phyloP scores from a whole-genome alignment of 768 basidiomycete species.

The Leucosporidium yakuticum region DNA sequence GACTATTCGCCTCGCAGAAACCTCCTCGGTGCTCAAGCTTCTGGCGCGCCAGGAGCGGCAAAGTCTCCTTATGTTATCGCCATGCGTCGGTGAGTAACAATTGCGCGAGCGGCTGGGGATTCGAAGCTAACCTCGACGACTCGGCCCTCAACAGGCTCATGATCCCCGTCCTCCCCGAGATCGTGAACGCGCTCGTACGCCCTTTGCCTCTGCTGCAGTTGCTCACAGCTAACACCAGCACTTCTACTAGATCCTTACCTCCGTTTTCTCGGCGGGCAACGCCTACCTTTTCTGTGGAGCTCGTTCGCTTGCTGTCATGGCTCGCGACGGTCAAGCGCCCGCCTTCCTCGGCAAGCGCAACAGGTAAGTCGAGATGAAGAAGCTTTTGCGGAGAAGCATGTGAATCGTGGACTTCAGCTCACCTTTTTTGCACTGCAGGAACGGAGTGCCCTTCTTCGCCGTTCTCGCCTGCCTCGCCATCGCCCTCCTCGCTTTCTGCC shows the following conservation, averaged over 20 bases:
- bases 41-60: background rate
- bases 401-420: background rate
- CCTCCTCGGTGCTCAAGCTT: background rate
- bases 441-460: conserved; percentile 41
- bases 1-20: background rate
- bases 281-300: conserved; percentile 38
- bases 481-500: conserved; percentile 45
- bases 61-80: conserved; percentile 73
- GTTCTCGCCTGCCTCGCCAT: conserved; percentile 46
- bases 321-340: conserved; percentile 40
- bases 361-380: too few relatives aligned
- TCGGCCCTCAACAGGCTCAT: background rate
- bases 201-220: too few relatives aligned
- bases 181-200: conserved; percentile 8
- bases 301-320: conserved; percentile 41
- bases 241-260: conserved; percentile 2
- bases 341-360: conserved; percentile 28
- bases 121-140: too few relatives aligned
- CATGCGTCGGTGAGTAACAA: conserved; percentile 37
- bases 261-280: conserved; percentile 38
- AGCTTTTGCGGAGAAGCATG: too few relatives aligned
- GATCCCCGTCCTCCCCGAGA: conserved; percentile 33
- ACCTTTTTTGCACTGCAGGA: background rate
- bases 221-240: too few relatives aligned
- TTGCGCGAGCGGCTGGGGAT: too few relatives aligned